A percentile compares a stretch with the other conserved stretches of the same genome.
Evolutionary conservation across 2,329 filamentous ascomycete species (phyloP).

Genomic region (Cladosporium sp.): DNA sequence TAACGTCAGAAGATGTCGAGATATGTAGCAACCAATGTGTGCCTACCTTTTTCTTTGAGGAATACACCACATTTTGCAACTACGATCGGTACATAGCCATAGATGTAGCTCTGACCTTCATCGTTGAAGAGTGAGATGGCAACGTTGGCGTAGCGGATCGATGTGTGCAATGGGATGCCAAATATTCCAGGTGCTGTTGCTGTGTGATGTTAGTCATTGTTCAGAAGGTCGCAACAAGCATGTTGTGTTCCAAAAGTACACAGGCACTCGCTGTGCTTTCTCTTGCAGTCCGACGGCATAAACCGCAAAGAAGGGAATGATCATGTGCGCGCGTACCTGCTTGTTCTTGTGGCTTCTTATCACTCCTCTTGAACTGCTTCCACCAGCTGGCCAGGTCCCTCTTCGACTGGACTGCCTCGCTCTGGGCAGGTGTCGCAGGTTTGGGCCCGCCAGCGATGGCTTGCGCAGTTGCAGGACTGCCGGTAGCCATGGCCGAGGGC

Average conservation of each 20-base stretch:
- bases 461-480: constrained; percentile 44
- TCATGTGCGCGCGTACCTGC: constrained; percentile 54
- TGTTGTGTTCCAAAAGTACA: background rate
- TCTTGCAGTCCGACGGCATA: background rate
- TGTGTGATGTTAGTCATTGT: constrained; percentile 13
- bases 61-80: constrained; percentile 98
- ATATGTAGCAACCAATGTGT: background rate
- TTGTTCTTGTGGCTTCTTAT: constrained; percentile 62
- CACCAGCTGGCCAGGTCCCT: constrained; percentile 94
- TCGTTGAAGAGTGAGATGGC: constrained; percentile 95
- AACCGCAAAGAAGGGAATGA: background rate
- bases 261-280: background rate
- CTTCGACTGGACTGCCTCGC: constrained; percentile 75
- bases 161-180: constrained; percentile 87
- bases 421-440: constrained; percentile 50
- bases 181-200: constrained; percentile 71
- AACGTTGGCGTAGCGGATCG: constrained; percentile 96
- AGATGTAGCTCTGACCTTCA: constrained; percentile 92
- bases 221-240: background rate
- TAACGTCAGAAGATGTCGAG: background rate
- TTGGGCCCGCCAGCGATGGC: constrained; percentile 48
- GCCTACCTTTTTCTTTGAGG: constrained; percentile 92
- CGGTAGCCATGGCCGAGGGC: constrained; percentile 43
- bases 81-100: constrained; percentile 97
- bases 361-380: constrained; percentile 83